Conservation (phyloP, 2,329 filamentous ascomycete species). For the Capronia americana region DNA sequence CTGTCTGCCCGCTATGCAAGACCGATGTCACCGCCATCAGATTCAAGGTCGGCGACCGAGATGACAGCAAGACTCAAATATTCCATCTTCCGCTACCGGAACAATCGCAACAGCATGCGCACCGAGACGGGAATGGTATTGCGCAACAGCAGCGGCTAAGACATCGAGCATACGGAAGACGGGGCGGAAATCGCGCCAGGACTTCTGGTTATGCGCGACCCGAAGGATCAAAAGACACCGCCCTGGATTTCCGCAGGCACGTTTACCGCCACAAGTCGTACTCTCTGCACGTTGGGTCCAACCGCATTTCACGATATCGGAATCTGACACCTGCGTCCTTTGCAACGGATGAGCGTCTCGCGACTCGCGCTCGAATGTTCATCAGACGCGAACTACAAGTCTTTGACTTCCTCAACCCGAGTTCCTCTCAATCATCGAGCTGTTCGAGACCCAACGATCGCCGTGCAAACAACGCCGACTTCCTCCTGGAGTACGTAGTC, state of each 20-base stretch:
- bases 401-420: conserved; percentile 71
- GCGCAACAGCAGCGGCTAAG: conserved; percentile 25
- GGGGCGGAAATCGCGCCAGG: conserved; percentile 22
- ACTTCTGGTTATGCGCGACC: conserved; percentile 30
- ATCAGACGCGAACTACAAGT: conserved; percentile 83
- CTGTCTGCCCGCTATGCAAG: conserved; percentile 80
- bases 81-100: conserved; percentile 42
- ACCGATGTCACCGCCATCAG: conserved; percentile 64
- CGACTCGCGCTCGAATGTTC: conserved; percentile 79
- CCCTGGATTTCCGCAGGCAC: conserved; percentile 67
- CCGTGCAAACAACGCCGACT: conserved; percentile 75
- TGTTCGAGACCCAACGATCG: conserved; percentile 40
- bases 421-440: conserved; percentile 35
- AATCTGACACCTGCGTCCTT: conserved; percentile 75
- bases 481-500: conserved; percentile 83
- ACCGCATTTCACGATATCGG: conserved; percentile 75
- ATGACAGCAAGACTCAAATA: conserved; percentile 35
- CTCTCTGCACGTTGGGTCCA: conserved; percentile 82
- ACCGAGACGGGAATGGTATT: not conserved
- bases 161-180: conserved; percentile 20
- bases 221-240: conserved; percentile 41
- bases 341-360: conserved; percentile 67
- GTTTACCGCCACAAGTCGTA: conserved; percentile 76
- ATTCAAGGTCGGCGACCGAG: conserved; percentile 62
- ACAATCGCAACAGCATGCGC: conserved; percentile 37